These are phyloP conservation scores for Echeveria elegans DNA, from an alignment of 164 flowering plant genomes.

Conservation along the genomic window DNA sequence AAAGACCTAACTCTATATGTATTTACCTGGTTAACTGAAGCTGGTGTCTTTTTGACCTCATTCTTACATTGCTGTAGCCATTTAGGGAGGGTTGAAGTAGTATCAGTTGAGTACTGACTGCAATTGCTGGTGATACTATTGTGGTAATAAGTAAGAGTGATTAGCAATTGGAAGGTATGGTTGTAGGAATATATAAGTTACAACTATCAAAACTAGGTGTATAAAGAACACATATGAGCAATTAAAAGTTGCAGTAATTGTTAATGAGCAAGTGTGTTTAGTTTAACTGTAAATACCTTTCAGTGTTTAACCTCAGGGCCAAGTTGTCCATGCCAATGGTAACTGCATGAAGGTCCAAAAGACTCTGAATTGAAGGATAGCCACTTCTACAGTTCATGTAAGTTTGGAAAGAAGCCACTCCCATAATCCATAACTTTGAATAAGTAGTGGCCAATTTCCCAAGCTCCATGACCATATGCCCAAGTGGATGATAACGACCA, in stretches of 20 bases:
- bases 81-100: conserved; percentile 59
- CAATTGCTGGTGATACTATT: conserved; percentile 19
- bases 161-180: neutral
- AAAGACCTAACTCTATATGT: conserved; percentile 9
- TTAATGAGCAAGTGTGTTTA: no score
- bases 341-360: conserved; percentile 70
- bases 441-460: conserved; percentile 52
- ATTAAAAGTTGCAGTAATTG: no score
- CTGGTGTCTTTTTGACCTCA: conserved; percentile 32
- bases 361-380: conserved; percentile 57
- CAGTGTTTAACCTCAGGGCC: conserved; percentile 62
- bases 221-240: no score
- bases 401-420: conserved; percentile 67
- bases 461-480: conserved; percentile 69
- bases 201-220: no score
- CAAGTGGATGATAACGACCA: conserved; percentile 44
- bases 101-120: conserved; percentile 16
- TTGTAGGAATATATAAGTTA: no score
- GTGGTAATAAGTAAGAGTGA: neutral
- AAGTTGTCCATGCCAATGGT: conserved; percentile 64
- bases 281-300: conserved; percentile 38
- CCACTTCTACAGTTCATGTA: conserved; percentile 68
- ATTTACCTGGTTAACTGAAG: conserved; percentile 29
- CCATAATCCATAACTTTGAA: conserved; percentile 69
- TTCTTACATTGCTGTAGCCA: conserved; percentile 83